These are phyloP conservation scores for Solanum habrochaites DNA, from an alignment of 257 asterid genomes.

Conservation along the genomic window DNA sequence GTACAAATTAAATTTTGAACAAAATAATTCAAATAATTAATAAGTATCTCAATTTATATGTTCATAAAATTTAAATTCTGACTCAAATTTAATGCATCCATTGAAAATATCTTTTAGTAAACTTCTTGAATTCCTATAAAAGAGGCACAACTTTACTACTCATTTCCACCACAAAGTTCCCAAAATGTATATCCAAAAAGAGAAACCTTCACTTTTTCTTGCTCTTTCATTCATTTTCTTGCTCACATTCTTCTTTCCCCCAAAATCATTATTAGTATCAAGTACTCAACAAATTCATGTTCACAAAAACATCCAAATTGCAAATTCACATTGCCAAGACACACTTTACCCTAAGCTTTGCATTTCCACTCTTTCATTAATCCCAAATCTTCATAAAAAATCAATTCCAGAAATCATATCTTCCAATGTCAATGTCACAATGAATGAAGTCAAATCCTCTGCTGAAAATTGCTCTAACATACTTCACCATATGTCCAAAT, in stretches of 20 bases:
- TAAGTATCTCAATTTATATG: rapidly evolving
- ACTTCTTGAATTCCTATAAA: not conserved
- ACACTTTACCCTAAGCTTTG: conserved; percentile 69
- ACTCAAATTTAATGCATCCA: rapidly evolving
- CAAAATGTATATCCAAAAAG: not conserved
- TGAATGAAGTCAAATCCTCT: conserved; percentile 40
- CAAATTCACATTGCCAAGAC: conserved; percentile 50
- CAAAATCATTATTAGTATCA: not conserved
- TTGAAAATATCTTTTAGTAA: not conserved
- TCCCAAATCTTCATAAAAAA: conserved; percentile 47
- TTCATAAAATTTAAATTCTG: no score
- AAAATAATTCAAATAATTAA: no score
- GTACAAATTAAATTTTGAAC: no score
- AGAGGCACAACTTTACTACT: not conserved
- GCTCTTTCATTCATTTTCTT: not conserved
- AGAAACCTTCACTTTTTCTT: not conserved
- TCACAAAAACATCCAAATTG: conserved; percentile 35
- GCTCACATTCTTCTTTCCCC: not conserved
- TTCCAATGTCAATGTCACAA: conserved; percentile 45
- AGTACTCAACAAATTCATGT: conserved; percentile 20
- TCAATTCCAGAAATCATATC: conserved; percentile 60
- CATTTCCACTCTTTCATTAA: conserved; percentile 45
- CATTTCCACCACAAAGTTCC: not conserved
- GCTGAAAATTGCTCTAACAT: conserved; percentile 39
- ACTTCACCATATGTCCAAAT: conserved; percentile 35